Conservation (phyloP, 768 basidiomycete genomes). For the Pleurotus sapidus region DNA sequence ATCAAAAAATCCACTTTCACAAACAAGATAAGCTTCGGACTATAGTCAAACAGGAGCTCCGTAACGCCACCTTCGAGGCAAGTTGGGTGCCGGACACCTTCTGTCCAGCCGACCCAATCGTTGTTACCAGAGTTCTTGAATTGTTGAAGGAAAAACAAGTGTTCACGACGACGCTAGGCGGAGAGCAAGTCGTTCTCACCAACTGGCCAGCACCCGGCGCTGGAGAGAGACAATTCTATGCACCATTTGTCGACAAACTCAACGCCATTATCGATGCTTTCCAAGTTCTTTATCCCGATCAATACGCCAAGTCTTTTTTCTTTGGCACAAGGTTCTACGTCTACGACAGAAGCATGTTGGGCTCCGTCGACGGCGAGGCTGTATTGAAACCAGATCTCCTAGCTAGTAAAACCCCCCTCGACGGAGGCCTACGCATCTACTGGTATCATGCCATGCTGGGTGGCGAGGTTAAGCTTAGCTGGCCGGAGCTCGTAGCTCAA, state of each 20-base stretch:
- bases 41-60: not conserved
- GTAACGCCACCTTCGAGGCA: not conserved
- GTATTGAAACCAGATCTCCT: constrained; percentile 2
- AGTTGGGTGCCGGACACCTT: not conserved
- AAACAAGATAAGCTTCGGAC: not conserved
- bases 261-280: not conserved
- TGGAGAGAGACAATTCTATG: constrained; percentile 1
- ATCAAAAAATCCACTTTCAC: not conserved
- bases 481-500: constrained; percentile 2
- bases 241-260: not conserved
- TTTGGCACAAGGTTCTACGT: not conserved
- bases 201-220: not conserved
- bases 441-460: constrained; percentile 1
- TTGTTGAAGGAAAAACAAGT: no score
- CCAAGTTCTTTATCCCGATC: not conserved
- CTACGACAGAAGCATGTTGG: not conserved
- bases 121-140: no score
- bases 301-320: not conserved
- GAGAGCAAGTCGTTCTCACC: not conserved
- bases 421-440: not conserved
- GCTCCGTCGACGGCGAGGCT: not conserved
- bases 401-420: not conserved
- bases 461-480: not conserved
- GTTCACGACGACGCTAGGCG: no score
- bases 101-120: not conserved